These are phyloP conservation scores for Agapanthus africanus DNA, from an alignment of 106 monocot genomes.

Conservation along the genomic window DNA sequence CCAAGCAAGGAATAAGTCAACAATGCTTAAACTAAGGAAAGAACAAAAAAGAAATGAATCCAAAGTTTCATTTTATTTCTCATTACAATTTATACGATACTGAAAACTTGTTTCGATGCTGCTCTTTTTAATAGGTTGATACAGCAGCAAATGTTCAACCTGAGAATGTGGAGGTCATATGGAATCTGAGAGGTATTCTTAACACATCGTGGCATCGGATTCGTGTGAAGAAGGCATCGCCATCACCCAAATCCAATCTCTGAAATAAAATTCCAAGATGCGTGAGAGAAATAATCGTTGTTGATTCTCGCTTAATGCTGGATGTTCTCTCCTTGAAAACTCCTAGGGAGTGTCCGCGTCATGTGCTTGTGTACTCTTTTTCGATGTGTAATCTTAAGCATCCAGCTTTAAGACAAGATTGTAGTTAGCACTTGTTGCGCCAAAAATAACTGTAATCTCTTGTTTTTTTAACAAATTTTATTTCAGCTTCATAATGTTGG, in stretches of 20 bases:
- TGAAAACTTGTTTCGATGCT: neutral
- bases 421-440: too few relatives aligned
- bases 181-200: conserved; percentile 83
- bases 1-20: neutral
- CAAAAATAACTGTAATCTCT: too few relatives aligned
- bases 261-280: conserved; percentile 14
- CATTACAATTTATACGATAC: neutral
- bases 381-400: too few relatives aligned
- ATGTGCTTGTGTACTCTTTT: too few relatives aligned
- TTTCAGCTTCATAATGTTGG: too few relatives aligned
- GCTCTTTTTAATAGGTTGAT: conserved; percentile 42
- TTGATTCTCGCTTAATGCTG: neutral
- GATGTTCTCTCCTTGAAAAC: too few relatives aligned
- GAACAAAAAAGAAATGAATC: too few relatives aligned
- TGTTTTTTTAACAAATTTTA: too few relatives aligned
- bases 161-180: conserved; percentile 55
- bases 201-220: conserved; percentile 87
- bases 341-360: too few relatives aligned
- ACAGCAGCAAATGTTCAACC: conserved; percentile 75
- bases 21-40: too few relatives aligned
- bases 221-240: conserved; percentile 18
- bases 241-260: conserved; percentile 29
- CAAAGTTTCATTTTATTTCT: too few relatives aligned
- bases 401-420: too few relatives aligned
- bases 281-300: neutral